A percentile compares a stretch with the other conserved stretches of the same genome.
Evolutionary conservation across 495 filamentous ascomycete species (phyloP).

Genomic region (Penicillium subrubescens): DNA sequence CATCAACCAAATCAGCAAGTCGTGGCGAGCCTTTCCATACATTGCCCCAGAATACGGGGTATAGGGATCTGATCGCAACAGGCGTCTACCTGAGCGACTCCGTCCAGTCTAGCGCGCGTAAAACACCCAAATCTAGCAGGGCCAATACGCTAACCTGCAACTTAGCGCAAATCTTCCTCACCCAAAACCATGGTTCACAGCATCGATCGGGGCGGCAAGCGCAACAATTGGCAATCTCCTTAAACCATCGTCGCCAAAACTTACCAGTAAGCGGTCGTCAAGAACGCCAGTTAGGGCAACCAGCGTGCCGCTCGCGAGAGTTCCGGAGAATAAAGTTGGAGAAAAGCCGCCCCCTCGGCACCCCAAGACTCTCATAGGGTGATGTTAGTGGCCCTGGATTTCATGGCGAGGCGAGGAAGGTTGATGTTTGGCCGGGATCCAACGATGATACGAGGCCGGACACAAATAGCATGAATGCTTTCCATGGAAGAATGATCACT

Average conservation of each 20-base stretch:
- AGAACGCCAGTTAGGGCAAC: slow-evolving; percentile 5
- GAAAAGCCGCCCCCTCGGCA: not conserved
- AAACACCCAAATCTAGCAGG: not conserved
- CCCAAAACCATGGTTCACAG: not conserved
- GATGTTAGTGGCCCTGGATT: not conserved
- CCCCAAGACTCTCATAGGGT: not conserved
- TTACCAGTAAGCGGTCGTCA: slow-evolving; percentile 2
- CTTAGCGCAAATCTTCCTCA: not conserved
- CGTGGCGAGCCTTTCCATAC: not conserved
- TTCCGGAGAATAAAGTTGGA: slow-evolving; percentile 8
- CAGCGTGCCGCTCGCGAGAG: slow-evolving; percentile 1
- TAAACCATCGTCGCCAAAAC: not conserved
- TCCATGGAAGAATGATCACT: slow-evolving; percentile 1
- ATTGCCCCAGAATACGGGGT: not conserved
- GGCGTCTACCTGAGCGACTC: not conserved
- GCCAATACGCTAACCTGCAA: not conserved
- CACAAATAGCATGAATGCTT: slow-evolving; percentile 8
- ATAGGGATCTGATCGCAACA: not conserved
- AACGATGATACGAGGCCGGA: slow-evolving; percentile 6
- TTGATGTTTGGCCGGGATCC: not conserved
- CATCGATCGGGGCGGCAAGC: slow-evolving; percentile 3
- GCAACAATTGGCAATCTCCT: not conserved
- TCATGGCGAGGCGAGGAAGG: not conserved
- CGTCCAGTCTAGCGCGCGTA: not conserved
- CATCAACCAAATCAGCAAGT: not conserved